phyloP scores from a whole-genome alignment of 305 asterid species.

The Coffea humblotiana region DNA sequence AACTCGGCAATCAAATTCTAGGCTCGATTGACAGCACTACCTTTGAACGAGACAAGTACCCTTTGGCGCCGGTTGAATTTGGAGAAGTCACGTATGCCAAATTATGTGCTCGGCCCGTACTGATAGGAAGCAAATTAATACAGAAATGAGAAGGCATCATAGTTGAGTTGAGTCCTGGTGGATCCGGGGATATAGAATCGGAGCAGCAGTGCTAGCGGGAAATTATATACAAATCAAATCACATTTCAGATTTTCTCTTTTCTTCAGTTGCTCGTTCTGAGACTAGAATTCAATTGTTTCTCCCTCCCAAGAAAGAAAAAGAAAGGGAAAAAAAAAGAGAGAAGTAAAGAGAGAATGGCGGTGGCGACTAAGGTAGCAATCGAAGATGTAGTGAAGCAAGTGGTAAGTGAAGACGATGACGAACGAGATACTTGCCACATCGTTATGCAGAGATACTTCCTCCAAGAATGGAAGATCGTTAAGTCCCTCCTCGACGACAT shows the following conservation, averaged over 20 bases:
- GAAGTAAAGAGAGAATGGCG: too few species aligned
- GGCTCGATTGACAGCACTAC: too few species aligned
- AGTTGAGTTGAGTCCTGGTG: too few species aligned
- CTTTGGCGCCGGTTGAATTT: too few species aligned
- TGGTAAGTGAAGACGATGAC: constrained; percentile 51
- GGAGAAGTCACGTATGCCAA: too few species aligned
- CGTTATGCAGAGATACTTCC: constrained; percentile 74
- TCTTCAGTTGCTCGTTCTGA: background rate
- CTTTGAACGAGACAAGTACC: too few species aligned
- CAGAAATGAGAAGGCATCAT: too few species aligned
- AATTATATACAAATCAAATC: constrained; percentile 14
- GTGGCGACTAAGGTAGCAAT: constrained; percentile 11
- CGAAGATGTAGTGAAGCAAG: constrained; percentile 7
- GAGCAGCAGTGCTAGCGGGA: constrained; percentile 18
- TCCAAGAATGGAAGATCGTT: constrained; percentile 90
- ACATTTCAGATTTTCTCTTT: background rate
- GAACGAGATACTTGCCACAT: constrained; percentile 81
- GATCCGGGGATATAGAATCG: background rate
- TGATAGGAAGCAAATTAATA: too few species aligned
- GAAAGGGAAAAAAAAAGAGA: too few species aligned
- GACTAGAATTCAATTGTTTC: too few species aligned
- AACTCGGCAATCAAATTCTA: too few species aligned
- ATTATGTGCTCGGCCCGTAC: too few species aligned
- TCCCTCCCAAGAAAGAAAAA: background rate
- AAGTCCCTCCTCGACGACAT: constrained; percentile 76